A percentile compares a stretch with the other conserved stretches of the same genome.
phyloP scores from a whole-genome alignment of 192 early-diverging fungal species.

The Mortierella antarctica region DNA sequence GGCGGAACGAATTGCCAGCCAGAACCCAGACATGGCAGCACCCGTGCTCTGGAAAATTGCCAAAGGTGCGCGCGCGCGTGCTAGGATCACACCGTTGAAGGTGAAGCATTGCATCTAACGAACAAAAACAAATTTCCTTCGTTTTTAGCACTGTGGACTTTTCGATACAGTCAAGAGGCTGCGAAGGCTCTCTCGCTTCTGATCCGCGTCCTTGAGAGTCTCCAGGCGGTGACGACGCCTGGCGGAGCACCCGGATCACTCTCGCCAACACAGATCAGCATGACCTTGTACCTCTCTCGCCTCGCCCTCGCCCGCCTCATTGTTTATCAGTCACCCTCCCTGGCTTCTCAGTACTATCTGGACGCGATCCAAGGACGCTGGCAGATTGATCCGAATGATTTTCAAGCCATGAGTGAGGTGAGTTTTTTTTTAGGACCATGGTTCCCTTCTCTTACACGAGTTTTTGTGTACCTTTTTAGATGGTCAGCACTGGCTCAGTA shows the following conservation, averaged over 20 bases:
- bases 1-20: conserved; percentile 29
- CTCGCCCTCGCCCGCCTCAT: conserved; percentile 55
- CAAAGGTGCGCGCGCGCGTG: conserved; percentile 57
- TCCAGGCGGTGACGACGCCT: conserved; percentile 10
- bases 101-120: not conserved
- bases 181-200: conserved; percentile 44
- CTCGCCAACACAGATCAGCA: conserved; percentile 44
- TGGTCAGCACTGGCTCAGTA: conserved; percentile 18
- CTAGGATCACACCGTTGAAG: not conserved
- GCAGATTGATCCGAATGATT: conserved; percentile 43
- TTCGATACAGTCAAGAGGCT: conserved; percentile 38
- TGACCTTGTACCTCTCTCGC: conserved; percentile 48
- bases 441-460: not conserved
- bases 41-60: conserved; percentile 51
- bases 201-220: conserved; percentile 25
- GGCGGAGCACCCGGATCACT: conserved; percentile 18
- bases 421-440: not conserved
- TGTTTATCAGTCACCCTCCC: conserved; percentile 32
- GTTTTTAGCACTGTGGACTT: conserved; percentile 48
- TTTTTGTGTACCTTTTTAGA: not conserved
- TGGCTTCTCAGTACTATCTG: conserved; percentile 34
- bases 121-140: not conserved
- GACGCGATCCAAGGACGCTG: conserved; percentile 53
- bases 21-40: conserved; percentile 51
- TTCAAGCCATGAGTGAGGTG: conserved; percentile 52